A percentile compares a stretch with the other conserved stretches of the same genome.
phyloP scores from a whole-genome alignment of 352 stramenopile species.

The Phytophthora pisi region DNA sequence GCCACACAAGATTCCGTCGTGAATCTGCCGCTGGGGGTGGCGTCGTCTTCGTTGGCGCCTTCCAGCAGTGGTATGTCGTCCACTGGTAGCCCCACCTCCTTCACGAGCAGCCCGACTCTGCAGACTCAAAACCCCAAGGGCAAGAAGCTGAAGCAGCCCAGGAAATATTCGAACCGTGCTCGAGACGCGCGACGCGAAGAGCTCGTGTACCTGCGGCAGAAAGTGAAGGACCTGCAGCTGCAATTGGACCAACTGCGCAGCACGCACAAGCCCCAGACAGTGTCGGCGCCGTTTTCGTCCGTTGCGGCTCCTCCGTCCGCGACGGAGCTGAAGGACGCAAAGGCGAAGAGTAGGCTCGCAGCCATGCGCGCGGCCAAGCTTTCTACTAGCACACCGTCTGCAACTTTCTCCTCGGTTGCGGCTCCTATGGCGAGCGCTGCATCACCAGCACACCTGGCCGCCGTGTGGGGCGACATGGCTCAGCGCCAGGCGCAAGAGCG shows the following conservation, averaged over 20 bases:
- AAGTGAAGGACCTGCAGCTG: slow-evolving; percentile 43
- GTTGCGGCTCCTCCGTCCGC: slow-evolving; percentile 26
- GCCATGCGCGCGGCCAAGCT: slow-evolving; percentile 16
- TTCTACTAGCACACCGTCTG: slow-evolving; percentile 16
- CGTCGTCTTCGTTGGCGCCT: not conserved
- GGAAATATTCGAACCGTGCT: slow-evolving; percentile 44
- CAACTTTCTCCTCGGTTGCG: slow-evolving; percentile 36
- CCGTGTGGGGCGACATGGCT: slow-evolving; percentile 55
- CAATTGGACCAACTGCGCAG: slow-evolving; percentile 34
- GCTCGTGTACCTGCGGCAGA: slow-evolving; percentile 44
- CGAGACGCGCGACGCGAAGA: slow-evolving; percentile 39
- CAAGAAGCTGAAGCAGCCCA: slow-evolving; percentile 25
- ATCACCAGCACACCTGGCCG: slow-evolving; percentile 26
- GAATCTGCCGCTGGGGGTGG: not conserved
- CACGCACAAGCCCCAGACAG: slow-evolving; percentile 31
- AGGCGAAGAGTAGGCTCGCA: slow-evolving; percentile 11
- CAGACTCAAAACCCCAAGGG: slow-evolving; percentile 13
- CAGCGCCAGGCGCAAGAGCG: slow-evolving; percentile 42
- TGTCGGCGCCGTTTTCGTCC: slow-evolving; percentile 35
- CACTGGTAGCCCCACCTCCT: slow-evolving; percentile 13
- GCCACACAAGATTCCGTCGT: not conserved
- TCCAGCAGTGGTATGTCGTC: not conserved
- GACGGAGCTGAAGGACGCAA: slow-evolving; percentile 21
- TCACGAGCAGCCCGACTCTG: slow-evolving; percentile 9
- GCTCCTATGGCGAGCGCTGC: slow-evolving; percentile 19